Base-by-base conservation (phyloP, 2,329 filamentous ascomycete genomes). In the Diaporthe batatas region DNA sequence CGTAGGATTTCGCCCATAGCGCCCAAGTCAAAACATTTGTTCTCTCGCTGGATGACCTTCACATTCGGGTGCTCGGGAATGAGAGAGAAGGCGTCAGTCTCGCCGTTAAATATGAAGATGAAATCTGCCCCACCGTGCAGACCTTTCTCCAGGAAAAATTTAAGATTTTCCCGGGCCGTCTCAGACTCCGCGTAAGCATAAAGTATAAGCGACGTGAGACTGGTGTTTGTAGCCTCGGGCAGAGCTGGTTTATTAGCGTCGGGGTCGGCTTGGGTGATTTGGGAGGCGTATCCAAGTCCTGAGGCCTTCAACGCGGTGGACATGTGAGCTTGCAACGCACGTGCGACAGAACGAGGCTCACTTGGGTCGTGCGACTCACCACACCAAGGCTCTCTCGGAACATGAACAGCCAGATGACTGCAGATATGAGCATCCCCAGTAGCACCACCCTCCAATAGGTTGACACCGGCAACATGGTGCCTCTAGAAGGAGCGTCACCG, bases 51-150 rank as follows among this genome's bases (percentile, higher is more conserved):
- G 21, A 82, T 67, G 18, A 81, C 62, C 25, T 75, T 76, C 47
- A 82, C 75, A 72, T 82, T 82, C 42, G 72, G 71, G 0, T 71
- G 29, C 0, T 78, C 78, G 47, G 81, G 78, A 29, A 74, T 54
- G 0, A 77, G 54, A 10, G 49, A 29, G 12, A 62, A 51, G 1
- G 74, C 75, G 32, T 77, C 70, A 16, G 79, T 80, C 62, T 77
- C 75, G 18, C 81, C 81, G 32, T 81, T 81, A 39, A 82, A 73
- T 53, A 82, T 80, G 76, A 82, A 82, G 64, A 82, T 74, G 68
- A 82, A 82, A 68, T 82, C 81, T 44, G 80, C 81, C 3, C 67
- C 75, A 32, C 73, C 77, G 67, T 82, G 80, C 1, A 82, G 75
- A 11, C 79, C 81, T 51, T 82, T 77, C 10, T 74, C 70, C 14